These are phyloP conservation scores for Tricholoma saponaceum DNA, from an alignment of 768 basidiomycete species.

Conservation along the genomic window DNA sequence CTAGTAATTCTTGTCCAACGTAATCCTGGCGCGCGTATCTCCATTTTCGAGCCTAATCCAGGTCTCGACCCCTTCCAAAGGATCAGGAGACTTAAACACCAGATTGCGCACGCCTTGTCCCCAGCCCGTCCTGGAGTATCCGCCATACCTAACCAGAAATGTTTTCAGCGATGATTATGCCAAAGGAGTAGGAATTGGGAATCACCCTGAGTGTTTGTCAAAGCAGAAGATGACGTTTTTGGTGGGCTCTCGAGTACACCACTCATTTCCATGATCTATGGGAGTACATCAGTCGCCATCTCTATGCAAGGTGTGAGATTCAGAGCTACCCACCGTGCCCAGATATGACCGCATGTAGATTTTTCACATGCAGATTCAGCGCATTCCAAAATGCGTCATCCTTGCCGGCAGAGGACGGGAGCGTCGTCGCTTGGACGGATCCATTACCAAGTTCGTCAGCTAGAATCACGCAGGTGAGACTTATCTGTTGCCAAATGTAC, in stretches of 20 bases:
- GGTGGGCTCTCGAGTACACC: conserved; percentile 66
- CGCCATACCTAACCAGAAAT: conserved; percentile 54
- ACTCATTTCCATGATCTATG: conserved; percentile 74
- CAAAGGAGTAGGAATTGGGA: background rate
- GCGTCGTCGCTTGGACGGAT: conserved; percentile 54
- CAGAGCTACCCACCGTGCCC: conserved; percentile 52
- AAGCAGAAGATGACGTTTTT: conserved; percentile 72
- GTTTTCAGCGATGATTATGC: background rate
- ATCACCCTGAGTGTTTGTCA: conserved; percentile 70
- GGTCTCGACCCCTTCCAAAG: conserved; percentile 45
- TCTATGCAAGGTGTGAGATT: background rate
- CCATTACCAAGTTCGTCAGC: conserved; percentile 50
- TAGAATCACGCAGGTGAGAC: conserved; percentile 15
- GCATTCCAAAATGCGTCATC: conserved; percentile 64
- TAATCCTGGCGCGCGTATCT: conserved; percentile 49
- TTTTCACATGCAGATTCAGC: conserved; percentile 53
- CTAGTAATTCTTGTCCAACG: conserved; percentile 39
- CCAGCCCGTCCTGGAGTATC: conserved; percentile 51
- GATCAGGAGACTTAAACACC: conserved; percentile 48
- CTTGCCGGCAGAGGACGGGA: conserved; percentile 32
- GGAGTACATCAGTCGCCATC: background rate
- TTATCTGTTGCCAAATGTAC: background rate
- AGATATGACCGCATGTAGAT: conserved; percentile 63
- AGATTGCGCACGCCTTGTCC: conserved; percentile 64
- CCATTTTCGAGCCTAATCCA: conserved; percentile 67